Base-by-base conservation (phyloP, 805 yeast genomes). In the Saccharomycopsis synnaedendra region DNA sequence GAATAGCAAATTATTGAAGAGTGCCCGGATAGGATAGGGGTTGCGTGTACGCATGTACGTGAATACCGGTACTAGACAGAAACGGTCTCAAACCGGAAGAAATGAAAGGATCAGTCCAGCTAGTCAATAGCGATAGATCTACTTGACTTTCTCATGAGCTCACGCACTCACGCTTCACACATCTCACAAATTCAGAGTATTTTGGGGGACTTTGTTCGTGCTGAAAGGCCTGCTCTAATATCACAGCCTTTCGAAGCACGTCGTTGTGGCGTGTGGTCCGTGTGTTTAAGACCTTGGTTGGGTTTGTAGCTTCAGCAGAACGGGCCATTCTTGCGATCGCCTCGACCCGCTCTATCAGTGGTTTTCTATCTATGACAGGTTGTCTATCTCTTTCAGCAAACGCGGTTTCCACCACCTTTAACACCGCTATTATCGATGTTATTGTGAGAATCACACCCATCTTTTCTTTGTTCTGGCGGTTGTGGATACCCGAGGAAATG, bases 381-480 rank as follows among this genome's bases (percentile, higher is more conserved):
- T 27, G 7, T 31, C 11, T 19, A 28, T 46, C 49, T 11, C 43
- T 42, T 3, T 47, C 50, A 9, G 49, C 45, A 28, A 49, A 41
- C 5, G 52, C 39, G 10, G 37, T 40, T 31, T 49, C 52, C 36
- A 49, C 19, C 28, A 49, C n/a, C 38, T 49, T 49, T 6, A 49
- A 41, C 4, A 49, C 32, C 29, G 50, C 39, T 11, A 49, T 41
- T 4, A 47, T 32, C 29, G 49, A 41, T 7, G 52, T 32, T 28
- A 49, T 46, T 6, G 52, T 49, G 3, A 49, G 31, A 4, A 49
- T 34, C 19, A 49, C 39, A 7, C 52, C 49, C 52, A 49, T 49
- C 5, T 10, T 34, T 34, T 10, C 10, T 34, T 34, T 10, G 19
- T 19, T 19, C 19, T 19, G 19, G 19, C 19, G 19, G 19, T 19